Evolutionary conservation across 2,329 filamentous ascomycete species (phyloP).

Genomic region (Beauveria medogensis): DNA sequence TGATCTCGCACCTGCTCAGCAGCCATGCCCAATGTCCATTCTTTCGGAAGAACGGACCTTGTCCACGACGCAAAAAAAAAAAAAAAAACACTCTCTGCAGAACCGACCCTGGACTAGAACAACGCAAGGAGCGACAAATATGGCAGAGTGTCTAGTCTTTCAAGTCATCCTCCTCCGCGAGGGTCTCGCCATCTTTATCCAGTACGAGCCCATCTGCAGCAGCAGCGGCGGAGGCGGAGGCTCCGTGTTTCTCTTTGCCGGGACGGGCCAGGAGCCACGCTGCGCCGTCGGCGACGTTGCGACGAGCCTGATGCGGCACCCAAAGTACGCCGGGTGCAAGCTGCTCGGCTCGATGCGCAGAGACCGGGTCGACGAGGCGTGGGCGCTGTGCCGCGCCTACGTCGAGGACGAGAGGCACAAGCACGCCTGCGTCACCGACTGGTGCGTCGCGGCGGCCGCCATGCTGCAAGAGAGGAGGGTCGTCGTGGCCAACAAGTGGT

Average conservation of each 20-base stretch:
- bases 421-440: neutral
- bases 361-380: neutral
- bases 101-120: neutral
- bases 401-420: neutral
- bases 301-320: neutral
- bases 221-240: neutral
- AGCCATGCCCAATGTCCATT: too few relatives aligned
- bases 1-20: too few relatives aligned
- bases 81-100: too few relatives aligned
- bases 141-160: neutral
- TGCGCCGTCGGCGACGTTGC: neutral
- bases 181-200: neutral
- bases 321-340: neutral
- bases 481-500: neutral
- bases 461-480: neutral
- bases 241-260: neutral
- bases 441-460: neutral
- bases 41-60: too few relatives aligned
- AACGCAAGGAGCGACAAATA: neutral
- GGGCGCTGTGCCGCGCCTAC: neutral
- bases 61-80: neutral
- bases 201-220: neutral
- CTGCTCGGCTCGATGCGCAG: neutral
- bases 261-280: neutral
- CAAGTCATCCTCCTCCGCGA: neutral